Evolutionary conservation across 108 stramenopile species (phyloP).

Genomic region (Cylindrotheca fusiformis): DNA sequence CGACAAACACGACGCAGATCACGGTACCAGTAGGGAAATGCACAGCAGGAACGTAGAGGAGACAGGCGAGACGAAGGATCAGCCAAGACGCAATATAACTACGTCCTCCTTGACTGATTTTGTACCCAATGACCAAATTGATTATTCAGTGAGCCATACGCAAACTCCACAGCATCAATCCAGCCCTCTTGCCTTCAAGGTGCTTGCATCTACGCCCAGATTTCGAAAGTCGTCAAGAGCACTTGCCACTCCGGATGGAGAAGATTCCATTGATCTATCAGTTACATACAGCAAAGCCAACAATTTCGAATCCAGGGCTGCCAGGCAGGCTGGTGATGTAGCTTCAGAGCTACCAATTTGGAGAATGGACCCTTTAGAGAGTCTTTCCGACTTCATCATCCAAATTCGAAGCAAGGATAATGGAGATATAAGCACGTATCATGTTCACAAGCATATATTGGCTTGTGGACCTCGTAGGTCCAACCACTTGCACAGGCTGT

Average conservation of each 20-base stretch:
- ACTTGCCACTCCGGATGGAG: background rate
- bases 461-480: slow-evolving; percentile 35
- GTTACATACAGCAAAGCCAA: background rate
- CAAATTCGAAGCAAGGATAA: background rate
- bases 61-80: too few relatives aligned
- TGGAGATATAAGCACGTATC: slow-evolving; percentile 7
- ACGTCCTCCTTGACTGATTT: too few relatives aligned
- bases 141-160: too few relatives aligned
- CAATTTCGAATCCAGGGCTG: background rate
- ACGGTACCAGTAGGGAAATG: too few relatives aligned
- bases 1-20: too few relatives aligned
- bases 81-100: too few relatives aligned
- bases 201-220: background rate
- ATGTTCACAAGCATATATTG: slow-evolving; percentile 44
- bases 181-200: too few relatives aligned
- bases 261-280: slow-evolving; percentile 3
- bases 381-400: slow-evolving; percentile 31
- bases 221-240: background rate
- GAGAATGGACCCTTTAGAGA: slow-evolving; percentile 32
- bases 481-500: slow-evolving; percentile 25
- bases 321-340: background rate
- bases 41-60: too few relatives aligned
- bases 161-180: too few relatives aligned
- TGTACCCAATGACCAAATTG: too few relatives aligned
- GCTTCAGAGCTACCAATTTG: slow-evolving; percentile 22